phyloP scores from a whole-genome alignment of 192 early-diverging fungal genomes.

The Entophlyctis helioformis region DNA sequence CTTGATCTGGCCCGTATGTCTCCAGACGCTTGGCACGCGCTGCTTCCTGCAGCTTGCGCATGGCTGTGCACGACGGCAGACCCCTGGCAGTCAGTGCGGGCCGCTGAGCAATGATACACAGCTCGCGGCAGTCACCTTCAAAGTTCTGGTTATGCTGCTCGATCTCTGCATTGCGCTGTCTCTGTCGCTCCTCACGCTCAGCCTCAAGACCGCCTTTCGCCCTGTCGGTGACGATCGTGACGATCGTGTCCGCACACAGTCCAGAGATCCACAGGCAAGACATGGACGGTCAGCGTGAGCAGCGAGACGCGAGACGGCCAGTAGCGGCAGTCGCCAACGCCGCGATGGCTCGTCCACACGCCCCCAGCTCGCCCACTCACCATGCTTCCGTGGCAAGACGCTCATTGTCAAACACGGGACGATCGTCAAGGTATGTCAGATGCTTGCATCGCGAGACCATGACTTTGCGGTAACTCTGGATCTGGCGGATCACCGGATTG shows the following conservation, averaged over 20 bases:
- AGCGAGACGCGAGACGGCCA: not conserved
- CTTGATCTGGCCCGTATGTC: constrained; percentile 19
- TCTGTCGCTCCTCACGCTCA: constrained; percentile 31
- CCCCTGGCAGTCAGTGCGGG: not conserved
- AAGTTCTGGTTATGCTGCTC: constrained; percentile 39
- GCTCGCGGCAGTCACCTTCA: constrained; percentile 21
- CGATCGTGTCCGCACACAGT: not conserved
- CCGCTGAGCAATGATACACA: not conserved
- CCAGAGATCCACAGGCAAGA: not conserved
- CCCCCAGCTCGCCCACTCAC: constrained; percentile 7
- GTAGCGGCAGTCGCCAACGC: no score
- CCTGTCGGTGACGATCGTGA: constrained; percentile 6
- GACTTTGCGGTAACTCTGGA: constrained; percentile 38
- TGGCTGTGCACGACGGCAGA: constrained; percentile 10
- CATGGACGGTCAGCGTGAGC: constrained; percentile 2
- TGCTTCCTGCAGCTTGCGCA: constrained; percentile 25
- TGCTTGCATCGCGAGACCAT: constrained; percentile 25
- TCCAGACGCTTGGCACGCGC: constrained; percentile 22
- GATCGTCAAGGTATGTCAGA: constrained; percentile 46
- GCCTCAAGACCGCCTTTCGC: constrained; percentile 28
- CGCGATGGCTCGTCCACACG: not conserved
- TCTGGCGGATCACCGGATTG: constrained; percentile 42
- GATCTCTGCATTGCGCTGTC: constrained; percentile 32
- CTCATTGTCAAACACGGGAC: constrained; percentile 52
- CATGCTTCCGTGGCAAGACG: constrained; percentile 37